Percentiles rank a stretch among this genome's conserved stretches.
Conservation (phyloP, 129 eudicot species). For the Ambrosia trifida region DNA sequence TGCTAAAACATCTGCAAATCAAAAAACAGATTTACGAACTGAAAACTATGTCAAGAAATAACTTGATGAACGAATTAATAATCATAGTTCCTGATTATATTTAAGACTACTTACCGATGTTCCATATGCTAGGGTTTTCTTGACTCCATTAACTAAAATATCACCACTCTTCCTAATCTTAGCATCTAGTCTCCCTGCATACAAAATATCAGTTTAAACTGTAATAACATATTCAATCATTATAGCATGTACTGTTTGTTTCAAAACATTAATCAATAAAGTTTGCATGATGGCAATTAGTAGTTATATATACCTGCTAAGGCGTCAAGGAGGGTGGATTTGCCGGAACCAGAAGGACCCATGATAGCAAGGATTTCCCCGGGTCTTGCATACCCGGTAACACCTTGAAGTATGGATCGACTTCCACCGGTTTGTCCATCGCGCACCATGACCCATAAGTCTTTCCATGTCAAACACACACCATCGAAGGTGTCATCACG, state of each 20-base stretch:
- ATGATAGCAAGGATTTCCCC: constrained; percentile 62
- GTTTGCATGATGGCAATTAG: neutral
- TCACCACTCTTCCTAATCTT: constrained; percentile 59
- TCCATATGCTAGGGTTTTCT: constrained; percentile 60
- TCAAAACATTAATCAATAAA: neutral
- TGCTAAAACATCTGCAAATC: too few relatives aligned
- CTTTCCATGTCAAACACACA: constrained; percentile 49
- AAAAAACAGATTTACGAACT: neutral
- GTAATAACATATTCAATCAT: neutral
- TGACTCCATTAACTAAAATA: constrained; percentile 60
- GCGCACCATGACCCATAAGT: constrained; percentile 49
- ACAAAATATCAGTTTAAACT: neutral
- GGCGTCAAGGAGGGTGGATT: constrained; percentile 63
- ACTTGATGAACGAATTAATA: neutral
- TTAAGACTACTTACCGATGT: constrained; percentile 53
- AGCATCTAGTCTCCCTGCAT: constrained; percentile 58
- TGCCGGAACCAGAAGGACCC: constrained; percentile 73
- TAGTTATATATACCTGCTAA: constrained; percentile 47
- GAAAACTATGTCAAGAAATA: neutral
- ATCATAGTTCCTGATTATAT: neutral
- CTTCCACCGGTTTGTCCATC: constrained; percentile 28
- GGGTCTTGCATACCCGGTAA: constrained; percentile 48
- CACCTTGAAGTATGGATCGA: constrained; percentile 44
- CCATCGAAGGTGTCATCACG: constrained; percentile 17
- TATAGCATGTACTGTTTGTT: neutral